These are phyloP conservation scores for Malus asiatica DNA, from an alignment of 306 rosid genomes.

Conservation along the genomic window DNA sequence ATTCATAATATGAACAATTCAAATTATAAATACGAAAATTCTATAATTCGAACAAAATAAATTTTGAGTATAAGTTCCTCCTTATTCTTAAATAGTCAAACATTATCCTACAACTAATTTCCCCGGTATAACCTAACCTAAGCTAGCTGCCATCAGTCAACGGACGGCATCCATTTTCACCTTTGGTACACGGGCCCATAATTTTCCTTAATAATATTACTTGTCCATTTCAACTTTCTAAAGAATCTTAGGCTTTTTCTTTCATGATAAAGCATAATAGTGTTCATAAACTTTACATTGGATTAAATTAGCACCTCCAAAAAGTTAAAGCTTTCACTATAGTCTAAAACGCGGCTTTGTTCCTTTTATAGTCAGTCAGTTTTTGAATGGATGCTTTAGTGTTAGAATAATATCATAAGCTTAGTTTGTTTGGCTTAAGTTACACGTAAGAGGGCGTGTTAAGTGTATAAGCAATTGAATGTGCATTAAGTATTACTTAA, in stretches of 20 bases:
- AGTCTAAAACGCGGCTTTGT: too few species aligned
- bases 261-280: not conserved
- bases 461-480: not conserved
- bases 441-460: not conserved
- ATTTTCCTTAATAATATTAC: not conserved
- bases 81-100: too few species aligned
- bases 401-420: too few species aligned
- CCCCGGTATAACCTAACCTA: not conserved
- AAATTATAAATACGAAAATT: too few species aligned
- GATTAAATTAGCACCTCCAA: not conserved
- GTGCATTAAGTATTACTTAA: not conserved
- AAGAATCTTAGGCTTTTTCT: slow-evolving; percentile 15
- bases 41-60: too few species aligned
- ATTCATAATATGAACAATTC: too few species aligned
- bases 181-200: not conserved
- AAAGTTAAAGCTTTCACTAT: not conserved
- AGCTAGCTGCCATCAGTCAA: not conserved
- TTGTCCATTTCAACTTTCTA: not conserved
- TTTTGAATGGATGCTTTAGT: not conserved
- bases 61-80: too few species aligned
- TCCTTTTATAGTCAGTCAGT: too few species aligned
- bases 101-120: not conserved
- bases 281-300: not conserved
- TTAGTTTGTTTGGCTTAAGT: too few species aligned
- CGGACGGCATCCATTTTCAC: not conserved